Evolutionary conservation across 2,329 filamentous ascomycete genomes (phyloP).

Genomic region (Sporothrix sp.): DNA sequence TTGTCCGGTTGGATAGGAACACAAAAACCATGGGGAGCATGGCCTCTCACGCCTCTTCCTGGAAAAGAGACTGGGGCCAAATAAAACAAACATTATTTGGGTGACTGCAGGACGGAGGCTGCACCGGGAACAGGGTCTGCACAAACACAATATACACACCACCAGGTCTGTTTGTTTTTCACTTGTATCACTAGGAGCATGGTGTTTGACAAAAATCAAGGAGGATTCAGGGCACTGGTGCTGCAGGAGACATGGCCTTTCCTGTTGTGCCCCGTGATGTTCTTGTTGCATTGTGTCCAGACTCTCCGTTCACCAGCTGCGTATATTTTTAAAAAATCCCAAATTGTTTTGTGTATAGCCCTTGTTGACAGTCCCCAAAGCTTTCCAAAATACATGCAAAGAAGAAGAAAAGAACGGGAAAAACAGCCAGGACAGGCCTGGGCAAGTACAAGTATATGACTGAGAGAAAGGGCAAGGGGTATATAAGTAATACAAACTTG

Average conservation of each 20-base stretch:
- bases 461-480: not conserved
- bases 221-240: too few relatives aligned
- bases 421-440: not conserved
- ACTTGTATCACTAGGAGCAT: not conserved
- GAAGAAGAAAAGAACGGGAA: conserved; percentile 5
- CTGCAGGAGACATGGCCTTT: too few relatives aligned
- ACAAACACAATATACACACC: not conserved
- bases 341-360: conserved; percentile 2
- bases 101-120: too few relatives aligned
- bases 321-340: not conserved
- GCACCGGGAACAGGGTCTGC: not conserved
- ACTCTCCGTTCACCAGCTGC: not conserved
- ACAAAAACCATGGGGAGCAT: too few relatives aligned
- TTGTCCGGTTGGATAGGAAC: too few relatives aligned
- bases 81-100: too few relatives aligned
- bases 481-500: conserved; percentile 4
- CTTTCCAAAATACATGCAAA: not conserved
- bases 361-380: too few relatives aligned
- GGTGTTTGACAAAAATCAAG: too few relatives aligned
- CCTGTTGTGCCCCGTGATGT: too few relatives aligned
- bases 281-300: not conserved
- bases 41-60: too few relatives aligned
- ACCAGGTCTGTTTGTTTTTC: not conserved
- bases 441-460: conserved; percentile 1
- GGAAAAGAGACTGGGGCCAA: too few relatives aligned